Base-by-base conservation (phyloP, 2,329 filamentous ascomycete species). In the Bipolaris victoriae region DNA sequence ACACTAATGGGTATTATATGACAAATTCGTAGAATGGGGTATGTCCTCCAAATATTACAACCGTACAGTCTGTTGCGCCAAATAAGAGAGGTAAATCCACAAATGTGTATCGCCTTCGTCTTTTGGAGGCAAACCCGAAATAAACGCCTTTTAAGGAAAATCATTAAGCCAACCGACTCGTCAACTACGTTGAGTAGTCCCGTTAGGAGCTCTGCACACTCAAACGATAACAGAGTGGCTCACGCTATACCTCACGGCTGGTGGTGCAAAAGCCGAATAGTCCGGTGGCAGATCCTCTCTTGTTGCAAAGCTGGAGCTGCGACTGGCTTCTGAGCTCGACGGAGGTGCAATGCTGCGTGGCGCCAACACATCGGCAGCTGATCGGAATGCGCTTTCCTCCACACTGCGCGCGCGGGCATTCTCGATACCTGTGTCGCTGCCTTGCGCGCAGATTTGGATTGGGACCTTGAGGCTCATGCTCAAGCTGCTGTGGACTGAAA, bases 401-500 rank as follows among this genome's bases (percentile, higher is more conserved):
- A 65, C 67, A 36, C 67, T 72, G 48, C 73, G 64, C 5, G 64
- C 68, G 46, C 70, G 57, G 33, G 72, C 71, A 47, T 73, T 74
- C 61, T 71, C 68, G 9, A 67, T 73, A 7, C 72, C 73, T 1
- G 63, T 69, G 24, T 63, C 70, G 52, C 75, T 77, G 7, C 73
- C 74, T 13, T 76, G 69, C 0, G 76, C 73, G 10, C 76, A 77
- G 57, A 83, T 72, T 61, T 83, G 81, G 2, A 83, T 58, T 0
- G 81, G 81, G 0, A 82, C 65, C 52, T 80, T 81, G 40, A 83
- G 67, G 7, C 71, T 69, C 31, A 82, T 52, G 1, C 53, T 64
- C 0, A 68, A 62, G 24, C 71, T 64, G 50, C 78, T 73, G 3
- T 71, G 62, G 48, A 85, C 80, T 3, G 82, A 80, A 20, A 91